Conservation (phyloP, 257 asterid genomes). For the Fraxinus quadrangulata region DNA sequence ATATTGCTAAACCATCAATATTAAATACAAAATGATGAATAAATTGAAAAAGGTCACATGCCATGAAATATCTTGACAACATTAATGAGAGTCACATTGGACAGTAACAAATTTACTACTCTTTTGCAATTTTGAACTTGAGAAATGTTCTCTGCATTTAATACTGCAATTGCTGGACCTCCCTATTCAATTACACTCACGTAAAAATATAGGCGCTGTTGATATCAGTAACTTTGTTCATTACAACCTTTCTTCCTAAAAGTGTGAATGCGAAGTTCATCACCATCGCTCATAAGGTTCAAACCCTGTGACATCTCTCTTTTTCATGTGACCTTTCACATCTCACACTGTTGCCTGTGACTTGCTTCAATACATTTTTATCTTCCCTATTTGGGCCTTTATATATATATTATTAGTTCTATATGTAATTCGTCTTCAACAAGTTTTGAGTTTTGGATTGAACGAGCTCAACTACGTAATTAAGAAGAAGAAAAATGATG, state of each 20-base stretch:
- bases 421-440: not conserved
- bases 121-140: not conserved
- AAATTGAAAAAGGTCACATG: not conserved
- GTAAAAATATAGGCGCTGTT: conserved; percentile 24
- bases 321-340: conserved; percentile 61
- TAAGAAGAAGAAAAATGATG: not conserved
- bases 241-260: conserved; percentile 32
- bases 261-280: conserved; percentile 31
- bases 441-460: not conserved
- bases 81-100: conserved; percentile 2
- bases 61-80: not conserved
- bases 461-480: not conserved
- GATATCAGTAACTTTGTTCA: conserved; percentile 32
- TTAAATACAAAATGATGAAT: not conserved
- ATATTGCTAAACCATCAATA: not conserved
- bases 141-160: not conserved
- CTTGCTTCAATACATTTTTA: conserved; percentile 54
- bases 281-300: conserved; percentile 33
- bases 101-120: not conserved
- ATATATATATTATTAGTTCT: conserved; percentile 35
- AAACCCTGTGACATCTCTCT: conserved; percentile 33
- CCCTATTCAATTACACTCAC: conserved; percentile 29
- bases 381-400: conserved; percentile 25
- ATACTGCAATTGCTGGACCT: not conserved
- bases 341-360: conserved; percentile 58